A percentile compares a stretch with the other conserved stretches of the same genome.
Evolutionary conservation across 352 stramenopile species (phyloP).

Genomic region (Globisporangium alternatum): DNA sequence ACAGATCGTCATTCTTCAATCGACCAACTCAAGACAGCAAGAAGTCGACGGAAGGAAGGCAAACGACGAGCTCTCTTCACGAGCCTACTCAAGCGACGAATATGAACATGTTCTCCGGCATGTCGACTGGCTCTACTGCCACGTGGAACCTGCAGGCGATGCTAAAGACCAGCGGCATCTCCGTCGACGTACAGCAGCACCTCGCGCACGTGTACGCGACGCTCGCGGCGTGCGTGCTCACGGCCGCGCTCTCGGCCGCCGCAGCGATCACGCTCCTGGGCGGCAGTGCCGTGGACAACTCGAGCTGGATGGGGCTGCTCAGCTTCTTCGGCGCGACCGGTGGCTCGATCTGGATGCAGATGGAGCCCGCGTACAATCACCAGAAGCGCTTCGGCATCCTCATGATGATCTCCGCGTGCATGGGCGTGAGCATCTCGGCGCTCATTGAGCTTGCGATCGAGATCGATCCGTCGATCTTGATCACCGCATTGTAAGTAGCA

Average conservation of each 20-base stretch:
- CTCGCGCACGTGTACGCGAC: constrained; percentile 65
- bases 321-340: constrained; percentile 42
- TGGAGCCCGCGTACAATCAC: constrained; percentile 52
- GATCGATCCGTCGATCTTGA: constrained; percentile 73
- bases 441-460: constrained; percentile 73
- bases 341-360: constrained; percentile 59
- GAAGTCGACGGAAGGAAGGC: not conserved
- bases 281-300: constrained; percentile 30
- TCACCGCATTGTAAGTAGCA: constrained; percentile 63
- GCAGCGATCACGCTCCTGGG: constrained; percentile 31
- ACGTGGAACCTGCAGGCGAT: constrained; percentile 19
- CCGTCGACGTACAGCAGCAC: constrained; percentile 11
- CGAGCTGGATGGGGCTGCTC: constrained; percentile 37
- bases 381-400: constrained; percentile 65
- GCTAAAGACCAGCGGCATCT: constrained; percentile 26
- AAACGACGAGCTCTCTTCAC: not conserved
- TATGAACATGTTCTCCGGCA: constrained; percentile 44
- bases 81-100: constrained; percentile 7
- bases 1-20: constrained; percentile 1
- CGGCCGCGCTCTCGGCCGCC: constrained; percentile 39
- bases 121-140: constrained; percentile 60
- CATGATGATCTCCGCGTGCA: constrained; percentile 58
- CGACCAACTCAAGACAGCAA: not conserved
- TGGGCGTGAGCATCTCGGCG: constrained; percentile 68
- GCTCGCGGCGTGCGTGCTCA: constrained; percentile 56